These are phyloP conservation scores for Diplodia sapinea DNA, from an alignment of 2,329 filamentous ascomycete species.

Conservation along the genomic window DNA sequence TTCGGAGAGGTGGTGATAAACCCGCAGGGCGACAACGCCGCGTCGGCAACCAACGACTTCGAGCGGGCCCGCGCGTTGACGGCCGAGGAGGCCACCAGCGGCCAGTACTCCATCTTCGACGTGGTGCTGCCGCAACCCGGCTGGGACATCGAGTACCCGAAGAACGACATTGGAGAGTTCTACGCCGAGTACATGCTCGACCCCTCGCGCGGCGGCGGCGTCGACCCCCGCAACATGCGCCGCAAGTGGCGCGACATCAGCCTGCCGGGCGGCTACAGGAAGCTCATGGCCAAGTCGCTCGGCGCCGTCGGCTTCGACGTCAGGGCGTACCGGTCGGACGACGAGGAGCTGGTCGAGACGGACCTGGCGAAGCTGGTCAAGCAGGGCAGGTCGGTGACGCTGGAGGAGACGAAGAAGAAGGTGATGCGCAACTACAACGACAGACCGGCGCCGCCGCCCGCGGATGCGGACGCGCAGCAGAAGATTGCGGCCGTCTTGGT, in stretches of 20 bases:
- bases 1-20: conserved; percentile 71
- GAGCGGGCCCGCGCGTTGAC: conserved; percentile 75
- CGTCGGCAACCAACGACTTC: conserved; percentile 63
- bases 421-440: conserved; percentile 15
- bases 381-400: conserved; percentile 46
- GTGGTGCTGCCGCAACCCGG: conserved; percentile 91
- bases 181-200: conserved; percentile 83
- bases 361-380: conserved; percentile 73
- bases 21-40: conserved; percentile 63
- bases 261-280: conserved; percentile 86
- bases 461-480: conserved; percentile 37
- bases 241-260: conserved; percentile 85
- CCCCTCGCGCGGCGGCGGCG: conserved; percentile 72
- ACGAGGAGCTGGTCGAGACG: conserved; percentile 86
- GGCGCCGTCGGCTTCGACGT: conserved; percentile 70
- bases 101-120: conserved; percentile 81
- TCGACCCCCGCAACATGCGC: conserved; percentile 88
- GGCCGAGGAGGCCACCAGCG: conserved; percentile 76
- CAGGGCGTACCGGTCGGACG: conserved; percentile 48
- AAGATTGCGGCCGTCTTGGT: conserved; percentile 74
- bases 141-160: conserved; percentile 85
- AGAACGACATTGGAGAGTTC: conserved; percentile 80
- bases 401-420: conserved; percentile 31
- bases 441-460: not conserved
- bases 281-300: conserved; percentile 75